Evolutionary conservation across 176 grass and related monocot species (phyloP), one percentile per base, ranked within the genome.

Genomic region (Zizania latifolia): DNA sequence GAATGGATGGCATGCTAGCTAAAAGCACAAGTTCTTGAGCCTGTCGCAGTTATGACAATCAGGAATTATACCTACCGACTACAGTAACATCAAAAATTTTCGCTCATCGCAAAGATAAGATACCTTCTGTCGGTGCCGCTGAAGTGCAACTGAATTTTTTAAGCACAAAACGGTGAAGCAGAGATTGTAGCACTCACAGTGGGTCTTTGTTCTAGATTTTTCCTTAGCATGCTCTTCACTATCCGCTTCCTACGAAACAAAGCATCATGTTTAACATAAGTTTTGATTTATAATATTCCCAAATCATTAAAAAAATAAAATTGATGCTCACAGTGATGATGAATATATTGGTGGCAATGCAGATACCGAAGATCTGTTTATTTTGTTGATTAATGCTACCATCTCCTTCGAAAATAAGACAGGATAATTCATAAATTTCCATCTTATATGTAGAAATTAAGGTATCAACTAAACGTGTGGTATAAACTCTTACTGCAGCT

Each of bases 151-250:
- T n/a, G n/a, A n/a, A n/a, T n/a, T n/a, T n/a, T n/a, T n/a, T n/a
- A n/a, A n/a, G n/a, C n/a, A n/a, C n/a, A n/a, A 70, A 29, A 50
- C 33, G 36, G 33, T 34, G 71, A 41, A 77, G 35, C 17, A 67
- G 50, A 65, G 48, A 53, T 58, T 70, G 27, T 58, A 34, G 39
- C 13, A 88, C 85, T 88, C 88, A 94, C 92, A 45, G 92, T 81
- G 31, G 92, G 92, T 83, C 92, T 91, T 65, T 88, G 92, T 74
- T 94, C 92, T 33, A 88, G 88, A 78, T 91, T 88, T 83, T 94
- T 94, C 62, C 92, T 88, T 46, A 94, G 65, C 92, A 94, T 94
- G 76, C 82, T 87, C 81, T 94, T 94, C 41, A 94, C 84, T 81
- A 91, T 86, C 74, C 85, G 88, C 78, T 94, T 94, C 80, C 92